Evolutionary conservation across 2,329 filamentous ascomycete genomes (phyloP), one percentile per base, ranked within the genome.

Genomic region (Paecilomyces formosus): DNA sequence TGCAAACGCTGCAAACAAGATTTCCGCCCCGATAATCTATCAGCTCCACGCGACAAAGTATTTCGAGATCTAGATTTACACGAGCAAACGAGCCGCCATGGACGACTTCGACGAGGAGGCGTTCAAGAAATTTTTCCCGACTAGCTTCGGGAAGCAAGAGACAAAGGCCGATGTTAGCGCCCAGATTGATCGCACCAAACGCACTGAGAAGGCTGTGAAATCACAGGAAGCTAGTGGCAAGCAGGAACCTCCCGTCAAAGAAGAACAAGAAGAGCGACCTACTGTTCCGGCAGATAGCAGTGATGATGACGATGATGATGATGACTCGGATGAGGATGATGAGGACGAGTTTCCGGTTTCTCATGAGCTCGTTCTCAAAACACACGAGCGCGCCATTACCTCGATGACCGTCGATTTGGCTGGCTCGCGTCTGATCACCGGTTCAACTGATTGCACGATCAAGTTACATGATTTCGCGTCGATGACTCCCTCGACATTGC

Each of bases 401-500:
- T 88, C 89, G 0, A 82, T 92, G 58, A 88, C 92, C 1, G 80
- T 96, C 54, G 94, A 99, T 74, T 87, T 90, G 0, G 86, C 92
- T 0, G 94, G 94, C 11, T 88, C 87, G 53, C 85, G 94, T 66
- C 79, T 99, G 70, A 86, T 93, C 54, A 94, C 91, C n/a, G 92
- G 89, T 22, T 97, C 92, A 4, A 89, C 88, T 61, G 94, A 99
- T 74, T 95, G 92, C 73, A 90, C 86, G 1, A 79, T 97, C 67
- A 97, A 97, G 71, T 81, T 99, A 18, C 92, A 97, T 76, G 93
- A 99, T 72, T 96, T 99, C 72, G 86, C 92, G 2, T 90, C 92
- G 53, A 95, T 99, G 88, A 97, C 93, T 0, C 91, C 92, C 1
- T 94, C 92, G 4, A 97, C 94, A 0, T 83, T 99, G 55, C 89